Conservation (phyloP, 352 stramenopile genomes). For the Phytophthora europaea region DNA sequence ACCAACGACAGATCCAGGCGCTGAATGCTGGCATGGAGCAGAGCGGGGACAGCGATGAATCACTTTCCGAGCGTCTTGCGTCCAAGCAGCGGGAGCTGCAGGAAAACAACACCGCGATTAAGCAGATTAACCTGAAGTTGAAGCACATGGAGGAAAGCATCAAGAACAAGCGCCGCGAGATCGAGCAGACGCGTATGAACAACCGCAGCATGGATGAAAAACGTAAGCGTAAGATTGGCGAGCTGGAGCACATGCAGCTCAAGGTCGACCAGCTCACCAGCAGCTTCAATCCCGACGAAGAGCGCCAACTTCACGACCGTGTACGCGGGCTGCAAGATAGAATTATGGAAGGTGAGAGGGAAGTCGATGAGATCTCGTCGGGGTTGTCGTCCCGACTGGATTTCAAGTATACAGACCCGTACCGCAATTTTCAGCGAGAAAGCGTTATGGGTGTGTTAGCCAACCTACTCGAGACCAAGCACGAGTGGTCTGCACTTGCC, state of each 20-base stretch:
- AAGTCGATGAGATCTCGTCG: slow-evolving; percentile 94
- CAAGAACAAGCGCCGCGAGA: slow-evolving; percentile 75
- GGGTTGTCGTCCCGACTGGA: slow-evolving; percentile 95
- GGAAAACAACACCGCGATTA: slow-evolving; percentile 78
- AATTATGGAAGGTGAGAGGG: slow-evolving; percentile 78
- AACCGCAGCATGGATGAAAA: slow-evolving; percentile 80
- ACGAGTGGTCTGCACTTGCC: slow-evolving; percentile 94
- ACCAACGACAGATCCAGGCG: slow-evolving; percentile 86
- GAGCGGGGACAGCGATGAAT: slow-evolving; percentile 78
- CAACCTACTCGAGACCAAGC: slow-evolving; percentile 95
- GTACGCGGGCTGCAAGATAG: slow-evolving; percentile 69
- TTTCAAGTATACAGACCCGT: slow-evolving; percentile 97
- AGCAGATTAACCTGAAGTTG: slow-evolving; percentile 95
- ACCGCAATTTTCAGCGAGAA: slow-evolving; percentile 94
- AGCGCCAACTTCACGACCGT: slow-evolving; percentile 70
- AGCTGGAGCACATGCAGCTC: slow-evolving; percentile 71
- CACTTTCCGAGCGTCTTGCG: slow-evolving; percentile 77
- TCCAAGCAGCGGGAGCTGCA: slow-evolving; percentile 86
- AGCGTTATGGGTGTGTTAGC: slow-evolving; percentile 99
- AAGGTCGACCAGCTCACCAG: slow-evolving; percentile 68
- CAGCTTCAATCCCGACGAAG: slow-evolving; percentile 84
- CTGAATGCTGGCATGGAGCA: slow-evolving; percentile 90
- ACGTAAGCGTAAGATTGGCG: slow-evolving; percentile 66
- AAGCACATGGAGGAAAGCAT: slow-evolving; percentile 93
- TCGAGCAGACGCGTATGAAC: slow-evolving; percentile 79